Evolutionary conservation across 2,329 filamentous ascomycete species (phyloP).

Genomic region (Calycina herbarum): DNA sequence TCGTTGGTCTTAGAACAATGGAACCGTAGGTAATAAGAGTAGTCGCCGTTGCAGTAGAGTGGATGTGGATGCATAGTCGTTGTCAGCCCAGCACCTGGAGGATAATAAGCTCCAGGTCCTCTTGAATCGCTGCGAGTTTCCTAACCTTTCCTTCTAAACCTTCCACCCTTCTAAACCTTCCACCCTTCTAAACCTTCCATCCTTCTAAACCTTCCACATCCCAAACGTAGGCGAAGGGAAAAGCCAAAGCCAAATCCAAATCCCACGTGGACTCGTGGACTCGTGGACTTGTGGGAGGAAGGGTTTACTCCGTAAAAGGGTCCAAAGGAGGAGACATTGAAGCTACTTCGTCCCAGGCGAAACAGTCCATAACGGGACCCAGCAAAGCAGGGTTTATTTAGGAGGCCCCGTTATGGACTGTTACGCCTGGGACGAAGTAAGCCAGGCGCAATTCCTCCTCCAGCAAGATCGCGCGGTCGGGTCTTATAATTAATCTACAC

Average conservation of each 20-base stretch:
- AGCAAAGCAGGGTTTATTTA: too few species aligned
- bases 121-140: background rate
- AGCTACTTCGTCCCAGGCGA: background rate
- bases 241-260: background rate
- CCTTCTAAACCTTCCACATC: background rate
- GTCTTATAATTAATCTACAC: background rate
- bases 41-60: conserved; percentile 1
- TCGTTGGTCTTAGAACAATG: too few species aligned
- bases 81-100: background rate
- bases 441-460: background rate
- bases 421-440: too few species aligned
- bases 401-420: too few species aligned
- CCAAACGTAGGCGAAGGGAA: background rate
- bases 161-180: too few species aligned
- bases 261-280: conserved; percentile 3
- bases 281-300: background rate
- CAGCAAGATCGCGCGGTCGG: too few species aligned
- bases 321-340: background rate
- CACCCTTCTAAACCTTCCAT: too few species aligned
- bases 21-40: background rate
- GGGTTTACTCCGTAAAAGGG: background rate
- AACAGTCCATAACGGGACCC: too few species aligned
- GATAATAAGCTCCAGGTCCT: background rate
- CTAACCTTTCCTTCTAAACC: background rate
- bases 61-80: background rate